Conservation (phyloP, 1,284 basidiomycete genomes). For the Apiotrichum siamense region DNA sequence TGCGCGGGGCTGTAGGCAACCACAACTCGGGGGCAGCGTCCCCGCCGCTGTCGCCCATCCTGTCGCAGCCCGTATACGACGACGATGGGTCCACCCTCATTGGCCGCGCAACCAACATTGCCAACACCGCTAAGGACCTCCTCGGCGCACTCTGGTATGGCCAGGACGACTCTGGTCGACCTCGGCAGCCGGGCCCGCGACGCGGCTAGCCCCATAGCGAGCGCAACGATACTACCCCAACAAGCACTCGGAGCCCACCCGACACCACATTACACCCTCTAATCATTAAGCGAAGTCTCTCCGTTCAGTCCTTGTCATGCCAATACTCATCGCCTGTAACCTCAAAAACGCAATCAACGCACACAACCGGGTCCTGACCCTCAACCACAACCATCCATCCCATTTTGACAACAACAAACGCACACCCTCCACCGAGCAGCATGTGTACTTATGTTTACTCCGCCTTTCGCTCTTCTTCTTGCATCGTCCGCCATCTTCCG, state of each 20-base stretch:
- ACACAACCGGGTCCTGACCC: too few relatives aligned
- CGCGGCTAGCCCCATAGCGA: not conserved
- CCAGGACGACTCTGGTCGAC: conserved; percentile 6
- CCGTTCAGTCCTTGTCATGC: not conserved
- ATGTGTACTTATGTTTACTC: too few relatives aligned
- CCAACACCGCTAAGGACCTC: conserved; percentile 47
- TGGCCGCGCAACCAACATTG: conserved; percentile 46
- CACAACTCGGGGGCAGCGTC: not conserved
- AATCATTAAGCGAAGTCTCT: not conserved
- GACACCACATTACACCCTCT: not conserved
- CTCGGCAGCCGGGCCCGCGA: not conserved
- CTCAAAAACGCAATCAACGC: not conserved
- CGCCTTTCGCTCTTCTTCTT: too few relatives aligned
- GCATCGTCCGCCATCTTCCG: too few relatives aligned
- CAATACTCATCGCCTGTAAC: not conserved
- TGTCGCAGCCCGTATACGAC: conserved; percentile 23
- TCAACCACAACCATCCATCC: too few relatives aligned
- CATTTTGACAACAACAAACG: too few relatives aligned
- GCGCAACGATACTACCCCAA: too few relatives aligned
- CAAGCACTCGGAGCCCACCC: not conserved
- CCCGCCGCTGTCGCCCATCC: conserved; percentile 8
- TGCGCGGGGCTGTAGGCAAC: not conserved
- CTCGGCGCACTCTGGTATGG: conserved; percentile 48
- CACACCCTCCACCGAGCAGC: too few relatives aligned
- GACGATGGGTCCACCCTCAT: conserved; percentile 41